phyloP scores from a whole-genome alignment of 768 basidiomycete species.

The Hygrocybe punicea region DNA sequence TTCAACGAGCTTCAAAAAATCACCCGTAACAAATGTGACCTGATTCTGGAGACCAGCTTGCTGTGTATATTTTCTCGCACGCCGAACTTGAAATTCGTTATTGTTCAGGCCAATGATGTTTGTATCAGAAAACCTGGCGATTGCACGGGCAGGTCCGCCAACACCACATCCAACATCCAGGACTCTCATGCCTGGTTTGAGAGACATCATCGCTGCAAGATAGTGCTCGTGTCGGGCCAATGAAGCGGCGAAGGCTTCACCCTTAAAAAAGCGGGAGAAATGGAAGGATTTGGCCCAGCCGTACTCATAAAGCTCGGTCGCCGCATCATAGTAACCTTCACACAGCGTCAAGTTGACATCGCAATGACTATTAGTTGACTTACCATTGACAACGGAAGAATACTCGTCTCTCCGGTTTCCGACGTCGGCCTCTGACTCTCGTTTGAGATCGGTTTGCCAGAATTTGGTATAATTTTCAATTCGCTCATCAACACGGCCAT shows the following conservation, averaged over 20 bases:
- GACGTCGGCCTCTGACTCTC: slow-evolving; percentile 48
- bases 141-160: slow-evolving; percentile 94
- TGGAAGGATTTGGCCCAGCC: slow-evolving; percentile 93
- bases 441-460: slow-evolving; percentile 70
- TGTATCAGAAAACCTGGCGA: slow-evolving; percentile 85
- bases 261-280: slow-evolving; percentile 95
- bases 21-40: slow-evolving; percentile 83
- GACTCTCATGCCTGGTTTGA: slow-evolving; percentile 90
- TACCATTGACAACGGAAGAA: slow-evolving; percentile 91
- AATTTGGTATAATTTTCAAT: slow-evolving; percentile 85
- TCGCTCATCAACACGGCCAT: slow-evolving; percentile 62
- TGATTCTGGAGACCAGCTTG: slow-evolving; percentile 70
- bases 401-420: slow-evolving; percentile 72
- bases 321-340: slow-evolving; percentile 93
- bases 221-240: slow-evolving; percentile 97
- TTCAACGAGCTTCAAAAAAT: slow-evolving; percentile 93
- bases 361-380: too few species aligned
- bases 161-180: slow-evolving; percentile 98
- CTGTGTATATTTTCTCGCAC: slow-evolving; percentile 81
- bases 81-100: slow-evolving; percentile 90
- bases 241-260: slow-evolving; percentile 69
- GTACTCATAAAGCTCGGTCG: slow-evolving; percentile 92
- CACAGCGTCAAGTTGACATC: too few species aligned
- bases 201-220: slow-evolving; percentile 79
- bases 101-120: slow-evolving; percentile 88